Conservation (phyloP, 129 eudicot genomes). For the Tanacetum coccineum region DNA sequence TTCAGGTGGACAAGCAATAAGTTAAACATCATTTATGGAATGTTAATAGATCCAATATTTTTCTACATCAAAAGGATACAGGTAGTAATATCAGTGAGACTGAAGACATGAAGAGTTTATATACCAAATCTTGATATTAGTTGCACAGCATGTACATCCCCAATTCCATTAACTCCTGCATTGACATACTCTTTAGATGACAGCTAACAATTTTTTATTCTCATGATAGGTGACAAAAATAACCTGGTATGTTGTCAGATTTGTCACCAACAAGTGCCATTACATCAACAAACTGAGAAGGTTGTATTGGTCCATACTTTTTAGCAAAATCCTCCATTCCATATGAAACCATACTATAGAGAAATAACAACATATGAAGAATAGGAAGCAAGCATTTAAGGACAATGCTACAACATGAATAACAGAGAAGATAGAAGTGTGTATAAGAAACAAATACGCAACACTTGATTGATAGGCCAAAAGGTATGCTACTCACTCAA, state of each 20-base stretch:
- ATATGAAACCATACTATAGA: slow-evolving; percentile 80
- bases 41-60: slow-evolving; percentile 5
- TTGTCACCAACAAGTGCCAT: slow-evolving; percentile 90
- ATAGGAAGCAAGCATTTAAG: background rate
- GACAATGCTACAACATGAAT: background rate
- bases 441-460: background rate
- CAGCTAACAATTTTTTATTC: background rate
- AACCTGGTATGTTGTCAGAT: slow-evolving; percentile 97
- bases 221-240: background rate
- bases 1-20: slow-evolving; percentile 18
- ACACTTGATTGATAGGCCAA: background rate
- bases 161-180: slow-evolving; percentile 92
- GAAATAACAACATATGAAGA: slow-evolving; percentile 5
- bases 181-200: slow-evolving; percentile 4
- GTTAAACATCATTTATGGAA: slow-evolving; percentile 17
- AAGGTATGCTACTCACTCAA: slow-evolving; percentile 56
- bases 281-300: slow-evolving; percentile 90
- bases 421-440: background rate
- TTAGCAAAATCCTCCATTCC: slow-evolving; percentile 91
- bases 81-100: background rate
- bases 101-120: slow-evolving; percentile 2
- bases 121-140: slow-evolving; percentile 78
- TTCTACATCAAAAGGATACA: background rate
- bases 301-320: slow-evolving; percentile 65
- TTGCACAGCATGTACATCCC: slow-evolving; percentile 80